Conservation (phyloP, 2,329 filamentous ascomycete species). For the Sarocladium kiliense region DNA sequence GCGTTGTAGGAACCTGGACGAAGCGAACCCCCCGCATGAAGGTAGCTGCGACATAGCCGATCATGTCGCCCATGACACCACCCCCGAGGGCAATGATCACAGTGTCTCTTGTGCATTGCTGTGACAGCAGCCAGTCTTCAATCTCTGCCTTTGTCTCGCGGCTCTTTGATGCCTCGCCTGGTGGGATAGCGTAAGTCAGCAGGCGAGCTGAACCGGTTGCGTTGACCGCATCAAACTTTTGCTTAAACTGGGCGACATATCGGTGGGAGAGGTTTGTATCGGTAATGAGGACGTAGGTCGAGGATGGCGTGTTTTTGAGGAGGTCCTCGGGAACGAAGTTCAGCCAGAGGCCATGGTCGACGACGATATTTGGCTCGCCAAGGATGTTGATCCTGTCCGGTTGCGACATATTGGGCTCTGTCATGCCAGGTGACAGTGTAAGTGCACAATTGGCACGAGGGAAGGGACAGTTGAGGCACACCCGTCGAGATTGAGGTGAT, state of each 20-base stretch:
- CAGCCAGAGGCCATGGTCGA: constrained; percentile 88
- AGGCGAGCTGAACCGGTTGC: constrained; percentile 51
- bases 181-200: constrained; percentile 79
- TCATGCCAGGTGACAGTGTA: constrained; percentile 17
- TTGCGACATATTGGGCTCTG: constrained; percentile 19
- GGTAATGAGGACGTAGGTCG: constrained; percentile 93
- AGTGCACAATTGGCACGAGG: constrained; percentile 1
- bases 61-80: constrained; percentile 96
- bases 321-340: constrained; percentile 78
- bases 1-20: constrained; percentile 91
- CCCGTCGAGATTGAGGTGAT: background rate
- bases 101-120: constrained; percentile 91
- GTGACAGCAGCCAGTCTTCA: constrained; percentile 92
- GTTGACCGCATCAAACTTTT: constrained; percentile 26
- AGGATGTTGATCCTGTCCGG: constrained; percentile 71
- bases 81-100: constrained; percentile 92
- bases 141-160: constrained; percentile 91
- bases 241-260: constrained; percentile 74
- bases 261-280: constrained; percentile 83
- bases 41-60: constrained; percentile 93
- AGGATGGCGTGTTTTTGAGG: constrained; percentile 61
- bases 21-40: constrained; percentile 98
- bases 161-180: constrained; percentile 90
- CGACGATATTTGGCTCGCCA: constrained; percentile 82
- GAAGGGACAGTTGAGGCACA: background rate